phyloP scores from a whole-genome alignment of 768 basidiomycete species.

The Megacollybia marginata region DNA sequence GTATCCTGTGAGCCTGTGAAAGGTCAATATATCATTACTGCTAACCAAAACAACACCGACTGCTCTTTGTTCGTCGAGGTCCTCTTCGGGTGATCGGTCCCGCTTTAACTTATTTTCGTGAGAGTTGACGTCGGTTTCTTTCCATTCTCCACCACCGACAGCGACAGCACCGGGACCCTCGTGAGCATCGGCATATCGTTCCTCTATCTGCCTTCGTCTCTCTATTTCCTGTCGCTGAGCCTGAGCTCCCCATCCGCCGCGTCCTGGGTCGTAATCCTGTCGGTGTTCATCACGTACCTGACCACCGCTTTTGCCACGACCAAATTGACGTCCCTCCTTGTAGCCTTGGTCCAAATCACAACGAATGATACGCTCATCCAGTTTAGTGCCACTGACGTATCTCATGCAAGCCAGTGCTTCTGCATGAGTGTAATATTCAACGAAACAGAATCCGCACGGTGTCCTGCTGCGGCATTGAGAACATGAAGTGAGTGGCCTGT shows the following conservation, averaged over 20 bases:
- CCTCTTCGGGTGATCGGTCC: slow-evolving; percentile 72
- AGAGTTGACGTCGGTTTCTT: slow-evolving; percentile 44
- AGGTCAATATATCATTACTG: slow-evolving; percentile 2
- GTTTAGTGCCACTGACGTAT: slow-evolving; percentile 95
- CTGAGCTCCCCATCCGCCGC: slow-evolving; percentile 92
- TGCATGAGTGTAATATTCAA: slow-evolving; percentile 90
- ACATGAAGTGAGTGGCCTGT: neutral
- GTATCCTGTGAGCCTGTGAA: slow-evolving; percentile 47
- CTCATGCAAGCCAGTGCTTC: slow-evolving; percentile 91
- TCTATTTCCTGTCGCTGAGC: slow-evolving; percentile 68
- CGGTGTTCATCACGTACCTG: slow-evolving; percentile 96
- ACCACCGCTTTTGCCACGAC: slow-evolving; percentile 94
- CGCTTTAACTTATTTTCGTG: slow-evolving; percentile 49
- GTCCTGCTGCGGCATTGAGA: slow-evolving; percentile 41
- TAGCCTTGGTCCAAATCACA: slow-evolving; percentile 97
- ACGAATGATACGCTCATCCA: slow-evolving; percentile 97
- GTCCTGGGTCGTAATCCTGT: slow-evolving; percentile 93
- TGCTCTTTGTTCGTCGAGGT: slow-evolving; percentile 49
- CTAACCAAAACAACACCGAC: slow-evolving; percentile 29
- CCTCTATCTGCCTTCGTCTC: slow-evolving; percentile 75
- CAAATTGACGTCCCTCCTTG: slow-evolving; percentile 94
- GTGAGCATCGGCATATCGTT: slow-evolving; percentile 76
- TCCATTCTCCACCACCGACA: slow-evolving; percentile 83
- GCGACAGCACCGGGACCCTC: slow-evolving; percentile 79
- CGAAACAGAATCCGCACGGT: slow-evolving; percentile 93